These are phyloP conservation scores for Colletotrichum zoysiae DNA, from an alignment of 2,329 filamentous ascomycete species.

Conservation along the genomic window DNA sequence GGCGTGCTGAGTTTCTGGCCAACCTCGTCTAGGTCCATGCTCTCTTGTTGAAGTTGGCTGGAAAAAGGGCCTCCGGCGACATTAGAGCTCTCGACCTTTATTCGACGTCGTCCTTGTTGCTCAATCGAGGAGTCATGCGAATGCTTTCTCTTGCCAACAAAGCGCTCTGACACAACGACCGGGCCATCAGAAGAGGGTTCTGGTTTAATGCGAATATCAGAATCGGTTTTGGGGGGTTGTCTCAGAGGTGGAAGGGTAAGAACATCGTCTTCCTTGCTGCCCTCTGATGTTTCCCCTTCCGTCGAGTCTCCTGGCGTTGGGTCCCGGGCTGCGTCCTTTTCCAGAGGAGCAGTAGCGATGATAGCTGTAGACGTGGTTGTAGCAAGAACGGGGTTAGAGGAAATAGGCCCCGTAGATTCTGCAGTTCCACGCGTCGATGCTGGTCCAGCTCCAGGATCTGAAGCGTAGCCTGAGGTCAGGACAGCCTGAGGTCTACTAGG, in stretches of 20 bases:
- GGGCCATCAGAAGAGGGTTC: conserved; percentile 66
- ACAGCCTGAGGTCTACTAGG: conserved; percentile 22
- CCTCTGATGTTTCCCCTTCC: conserved; percentile 20
- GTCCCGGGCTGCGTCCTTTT: neutral
- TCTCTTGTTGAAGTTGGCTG: conserved; percentile 59
- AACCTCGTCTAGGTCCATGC: conserved; percentile 70
- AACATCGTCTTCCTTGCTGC: conserved; percentile 24
- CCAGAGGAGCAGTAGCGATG: neutral
- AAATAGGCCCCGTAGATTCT: neutral
- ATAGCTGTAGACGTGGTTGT: neutral
- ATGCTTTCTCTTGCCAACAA: conserved; percentile 61
- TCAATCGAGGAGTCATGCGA: conserved; percentile 38
- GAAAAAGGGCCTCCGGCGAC: conserved; percentile 44
- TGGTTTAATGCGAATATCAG: conserved; percentile 54
- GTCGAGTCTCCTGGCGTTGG: neutral
- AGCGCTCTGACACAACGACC: conserved; percentile 64
- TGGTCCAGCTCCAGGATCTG: conserved; percentile 22
- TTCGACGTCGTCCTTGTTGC: conserved; percentile 46
- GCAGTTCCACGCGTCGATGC: neutral
- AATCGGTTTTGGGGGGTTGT: conserved; percentile 7
- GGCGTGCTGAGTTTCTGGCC: conserved; percentile 59
- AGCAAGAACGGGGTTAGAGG: neutral
- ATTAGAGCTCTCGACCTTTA: conserved; percentile 61
- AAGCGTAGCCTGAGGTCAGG: conserved; percentile 31
- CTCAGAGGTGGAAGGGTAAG: conserved; percentile 28